phyloP scores from a whole-genome alignment of 164 flowering plant species.

The Vitis riparia region DNA sequence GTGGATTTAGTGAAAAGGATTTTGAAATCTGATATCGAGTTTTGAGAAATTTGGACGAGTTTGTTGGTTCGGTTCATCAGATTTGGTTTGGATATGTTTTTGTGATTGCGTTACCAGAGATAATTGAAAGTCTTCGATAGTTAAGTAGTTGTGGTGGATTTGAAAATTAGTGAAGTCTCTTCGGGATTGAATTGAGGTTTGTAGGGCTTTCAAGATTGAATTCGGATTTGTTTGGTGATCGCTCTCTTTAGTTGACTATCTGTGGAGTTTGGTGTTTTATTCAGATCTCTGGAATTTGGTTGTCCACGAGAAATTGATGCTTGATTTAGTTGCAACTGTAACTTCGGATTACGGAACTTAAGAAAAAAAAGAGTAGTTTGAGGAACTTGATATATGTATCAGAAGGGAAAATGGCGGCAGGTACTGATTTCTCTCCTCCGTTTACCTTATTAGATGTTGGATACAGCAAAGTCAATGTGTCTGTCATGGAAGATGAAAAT shows the following conservation, averaged over 20 bases:
- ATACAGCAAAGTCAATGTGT: constrained; percentile 21
- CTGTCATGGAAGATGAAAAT: constrained; percentile 28
- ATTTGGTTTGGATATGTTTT: no score
- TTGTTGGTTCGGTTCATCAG: no score
- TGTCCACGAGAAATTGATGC: neutral
- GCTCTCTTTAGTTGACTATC: neutral
- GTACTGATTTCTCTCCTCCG: constrained; percentile 39
- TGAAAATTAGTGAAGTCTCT: neutral
- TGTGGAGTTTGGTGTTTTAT: neutral
- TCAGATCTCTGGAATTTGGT: neutral
- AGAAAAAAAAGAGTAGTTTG: neutral
- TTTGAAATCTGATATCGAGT: no score
- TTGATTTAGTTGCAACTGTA: neutral
- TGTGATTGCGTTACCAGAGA: no score
- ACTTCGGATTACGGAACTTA: neutral
- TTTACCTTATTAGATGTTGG: constrained; percentile 34
- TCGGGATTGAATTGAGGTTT: neutral
- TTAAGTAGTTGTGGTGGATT: neutral
- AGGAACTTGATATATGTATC: constrained; percentile 19
- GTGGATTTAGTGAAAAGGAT: no score
- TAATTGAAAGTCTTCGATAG: neutral
- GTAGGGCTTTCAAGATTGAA: neutral
- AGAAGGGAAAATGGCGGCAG: constrained; percentile 40
- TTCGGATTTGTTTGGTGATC: neutral
- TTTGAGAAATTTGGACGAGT: no score